phyloP scores from a whole-genome alignment of 768 basidiomycete species.

The Kwoniella dendrophila region DNA sequence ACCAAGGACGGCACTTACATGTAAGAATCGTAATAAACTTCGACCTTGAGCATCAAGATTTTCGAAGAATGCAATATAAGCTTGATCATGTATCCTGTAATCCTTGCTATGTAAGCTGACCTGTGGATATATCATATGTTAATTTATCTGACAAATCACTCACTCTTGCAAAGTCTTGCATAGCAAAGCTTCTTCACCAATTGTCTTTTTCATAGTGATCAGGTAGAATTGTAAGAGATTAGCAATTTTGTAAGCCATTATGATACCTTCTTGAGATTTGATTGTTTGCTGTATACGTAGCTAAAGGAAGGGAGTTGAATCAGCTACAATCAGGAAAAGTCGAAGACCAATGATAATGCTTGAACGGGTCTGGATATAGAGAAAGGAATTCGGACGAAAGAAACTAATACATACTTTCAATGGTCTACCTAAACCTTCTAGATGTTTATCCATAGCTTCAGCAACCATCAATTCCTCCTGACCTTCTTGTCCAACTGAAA shows the following conservation, averaged over 20 bases:
- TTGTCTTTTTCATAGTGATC: constrained; percentile 87
- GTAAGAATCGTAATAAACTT: constrained; percentile 60
- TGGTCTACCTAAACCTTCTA: constrained; percentile 84
- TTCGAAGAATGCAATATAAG: constrained; percentile 84
- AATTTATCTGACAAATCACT: too few relatives aligned
- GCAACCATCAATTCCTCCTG: constrained; percentile 77
- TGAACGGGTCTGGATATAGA: too few relatives aligned
- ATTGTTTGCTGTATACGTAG: constrained; percentile 90
- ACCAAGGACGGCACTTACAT: constrained; percentile 52
- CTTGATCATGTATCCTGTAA: constrained; percentile 72
- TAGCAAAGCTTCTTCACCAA: constrained; percentile 79
- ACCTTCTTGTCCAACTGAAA: constrained; percentile 54
- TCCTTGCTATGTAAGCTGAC: too few relatives aligned
- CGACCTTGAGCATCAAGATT: constrained; percentile 83
- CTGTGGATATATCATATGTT: too few relatives aligned
- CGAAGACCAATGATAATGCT: too few relatives aligned
- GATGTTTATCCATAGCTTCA: constrained; percentile 75
- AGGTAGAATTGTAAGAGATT: constrained; percentile 95
- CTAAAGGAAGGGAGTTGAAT: constrained; percentile 56
- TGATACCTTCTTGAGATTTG: constrained; percentile 87
- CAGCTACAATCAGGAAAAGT: too few relatives aligned
- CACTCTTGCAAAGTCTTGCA: constrained; percentile 79
- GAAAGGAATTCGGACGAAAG: too few relatives aligned
- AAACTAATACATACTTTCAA: constrained; percentile 65
- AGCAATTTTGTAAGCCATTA: constrained; percentile 87